A percentile compares a stretch with the other conserved stretches of the same genome.
Conservation (phyloP, 2,329 filamentous ascomycete genomes). For the Fonsecaea erecta region DNA sequence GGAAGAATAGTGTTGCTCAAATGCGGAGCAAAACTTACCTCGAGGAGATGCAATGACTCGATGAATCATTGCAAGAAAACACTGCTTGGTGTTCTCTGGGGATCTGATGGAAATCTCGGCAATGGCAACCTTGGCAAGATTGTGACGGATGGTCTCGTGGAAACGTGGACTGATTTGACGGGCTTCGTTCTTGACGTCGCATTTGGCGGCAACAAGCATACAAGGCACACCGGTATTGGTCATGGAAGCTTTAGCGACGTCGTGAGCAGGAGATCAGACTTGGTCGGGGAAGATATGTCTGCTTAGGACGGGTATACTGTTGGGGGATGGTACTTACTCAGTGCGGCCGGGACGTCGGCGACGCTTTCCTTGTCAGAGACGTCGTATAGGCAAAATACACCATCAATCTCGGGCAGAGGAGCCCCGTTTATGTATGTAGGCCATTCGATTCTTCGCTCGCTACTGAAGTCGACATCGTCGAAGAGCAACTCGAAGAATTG, state of each 20-base stretch:
- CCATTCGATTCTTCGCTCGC: constrained; percentile 55
- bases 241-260: constrained; percentile 29
- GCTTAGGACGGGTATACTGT: background rate
- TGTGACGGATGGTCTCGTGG: constrained; percentile 67
- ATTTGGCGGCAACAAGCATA: constrained; percentile 86
- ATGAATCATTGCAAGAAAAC: constrained; percentile 75
- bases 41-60: constrained; percentile 69
- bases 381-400: constrained; percentile 85
- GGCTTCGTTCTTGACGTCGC: constrained; percentile 73
- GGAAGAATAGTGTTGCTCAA: constrained; percentile 33
- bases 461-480: constrained; percentile 57
- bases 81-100: constrained; percentile 74
- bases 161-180: constrained; percentile 72
- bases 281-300: background rate
- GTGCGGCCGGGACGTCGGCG: constrained; percentile 71
- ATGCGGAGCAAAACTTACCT: constrained; percentile 58
- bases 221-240: constrained; percentile 58
- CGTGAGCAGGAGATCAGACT: background rate
- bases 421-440: constrained; percentile 64
- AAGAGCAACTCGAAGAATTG: constrained; percentile 62
- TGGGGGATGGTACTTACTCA: constrained; percentile 65
- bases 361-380: constrained; percentile 78
- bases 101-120: constrained; percentile 74
- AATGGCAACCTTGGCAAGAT: constrained; percentile 69
- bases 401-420: constrained; percentile 76